Conservation (phyloP, 2,329 filamentous ascomycete species). For the Fusarium protoensiforme region DNA sequence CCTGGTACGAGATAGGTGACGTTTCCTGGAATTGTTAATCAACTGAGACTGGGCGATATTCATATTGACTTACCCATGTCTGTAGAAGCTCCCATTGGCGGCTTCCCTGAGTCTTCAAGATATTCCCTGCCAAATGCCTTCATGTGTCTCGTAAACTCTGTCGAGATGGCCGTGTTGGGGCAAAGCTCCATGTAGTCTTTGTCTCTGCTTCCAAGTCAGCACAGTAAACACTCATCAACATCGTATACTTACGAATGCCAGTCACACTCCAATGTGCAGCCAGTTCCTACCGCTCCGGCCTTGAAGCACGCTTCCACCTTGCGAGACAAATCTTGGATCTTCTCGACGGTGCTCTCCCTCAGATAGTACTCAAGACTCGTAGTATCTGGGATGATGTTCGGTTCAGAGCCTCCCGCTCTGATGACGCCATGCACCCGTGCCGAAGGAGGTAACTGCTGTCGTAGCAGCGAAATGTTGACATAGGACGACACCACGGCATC, state of each 20-base stretch:
- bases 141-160: slow-evolving; percentile 35
- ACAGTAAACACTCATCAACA: rapidly evolving
- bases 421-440: slow-evolving; percentile 64
- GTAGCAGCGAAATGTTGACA: slow-evolving; percentile 60
- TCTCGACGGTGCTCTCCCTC: slow-evolving; percentile 41
- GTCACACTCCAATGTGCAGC: slow-evolving; percentile 57
- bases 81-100: slow-evolving; percentile 37
- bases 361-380: slow-evolving; percentile 52
- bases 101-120: slow-evolving; percentile 10
- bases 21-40: slow-evolving; percentile 18
- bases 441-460: slow-evolving; percentile 66
- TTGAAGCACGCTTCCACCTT: slow-evolving; percentile 55
- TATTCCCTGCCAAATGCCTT: slow-evolving; percentile 27
- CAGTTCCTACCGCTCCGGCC: slow-evolving; percentile 55
- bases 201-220: slow-evolving; percentile 14
- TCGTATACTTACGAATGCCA: slow-evolving; percentile 21
- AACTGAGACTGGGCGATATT: not conserved
- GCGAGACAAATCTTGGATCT: slow-evolving; percentile 47
- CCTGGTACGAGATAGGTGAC: slow-evolving; percentile 34
- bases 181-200: slow-evolving; percentile 38
- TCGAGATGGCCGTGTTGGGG: slow-evolving; percentile 20
- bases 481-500: slow-evolving; percentile 65
- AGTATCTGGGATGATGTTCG: slow-evolving; percentile 67
- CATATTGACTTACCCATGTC: slow-evolving; percentile 30
- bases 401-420: slow-evolving; percentile 61